Percentiles rank a stretch among this genome's conserved stretches.
These are phyloP conservation scores for Colletotrichum theobromicola DNA, from an alignment of 2,329 filamentous ascomycete genomes.

Conservation along the genomic window DNA sequence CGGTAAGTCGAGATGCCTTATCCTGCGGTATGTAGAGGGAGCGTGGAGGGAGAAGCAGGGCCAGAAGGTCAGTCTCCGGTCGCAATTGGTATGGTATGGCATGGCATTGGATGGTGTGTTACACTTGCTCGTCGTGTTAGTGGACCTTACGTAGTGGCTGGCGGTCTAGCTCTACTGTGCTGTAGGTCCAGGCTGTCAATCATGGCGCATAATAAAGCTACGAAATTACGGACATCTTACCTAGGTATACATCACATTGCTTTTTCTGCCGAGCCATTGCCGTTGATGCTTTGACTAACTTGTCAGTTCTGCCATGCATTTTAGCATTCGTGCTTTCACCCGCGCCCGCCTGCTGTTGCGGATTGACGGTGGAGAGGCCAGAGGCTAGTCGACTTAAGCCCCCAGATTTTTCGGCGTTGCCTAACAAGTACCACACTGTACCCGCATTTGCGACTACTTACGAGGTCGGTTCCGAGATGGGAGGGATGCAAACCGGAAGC, in stretches of 20 bases:
- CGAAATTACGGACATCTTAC: not conserved
- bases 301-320: no score
- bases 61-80: not conserved
- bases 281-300: no score
- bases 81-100: not conserved
- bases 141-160: not conserved
- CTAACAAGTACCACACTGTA: not conserved
- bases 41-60: not conserved
- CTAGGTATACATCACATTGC: not conserved
- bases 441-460: not conserved
- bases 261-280: not conserved
- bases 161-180: not conserved
- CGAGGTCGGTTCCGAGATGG: not conserved
- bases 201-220: not conserved
- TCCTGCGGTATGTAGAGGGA: not conserved
- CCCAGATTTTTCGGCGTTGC: not conserved
- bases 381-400: not conserved
- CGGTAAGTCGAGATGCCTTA: not conserved
- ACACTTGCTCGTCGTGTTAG: not conserved
- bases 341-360: not conserved
- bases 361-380: not conserved
- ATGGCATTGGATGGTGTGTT: not conserved
- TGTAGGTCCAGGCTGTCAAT: not conserved
- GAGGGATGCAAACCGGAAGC: not conserved
- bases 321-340: no score